These are phyloP conservation scores for Apiospora rasikravindrae DNA, from an alignment of 2,329 filamentous ascomycete species.

Conservation along the genomic window DNA sequence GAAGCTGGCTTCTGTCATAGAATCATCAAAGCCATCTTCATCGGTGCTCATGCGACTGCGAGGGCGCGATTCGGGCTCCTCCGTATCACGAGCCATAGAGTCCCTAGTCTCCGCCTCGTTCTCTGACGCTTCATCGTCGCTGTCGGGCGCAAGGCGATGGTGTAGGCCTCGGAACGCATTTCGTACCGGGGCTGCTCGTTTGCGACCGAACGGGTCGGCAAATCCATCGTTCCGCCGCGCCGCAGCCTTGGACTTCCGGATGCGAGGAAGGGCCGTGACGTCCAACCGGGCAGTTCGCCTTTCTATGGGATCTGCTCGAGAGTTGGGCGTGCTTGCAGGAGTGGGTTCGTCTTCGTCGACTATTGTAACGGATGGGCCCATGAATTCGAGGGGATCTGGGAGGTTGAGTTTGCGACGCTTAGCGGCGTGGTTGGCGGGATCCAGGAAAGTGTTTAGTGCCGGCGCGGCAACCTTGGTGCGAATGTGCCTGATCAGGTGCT, in stretches of 20 bases:
- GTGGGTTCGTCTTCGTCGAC: constrained; percentile 68
- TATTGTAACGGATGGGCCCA: constrained; percentile 39
- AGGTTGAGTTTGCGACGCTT: constrained; percentile 83
- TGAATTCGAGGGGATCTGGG: constrained; percentile 66
- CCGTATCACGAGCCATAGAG: constrained; percentile 75
- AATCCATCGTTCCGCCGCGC: constrained; percentile 67
- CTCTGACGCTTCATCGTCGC: constrained; percentile 82
- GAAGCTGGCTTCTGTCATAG: constrained; percentile 75
- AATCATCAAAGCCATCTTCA: constrained; percentile 64
- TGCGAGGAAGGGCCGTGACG: constrained; percentile 72
- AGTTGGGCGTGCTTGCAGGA: constrained; percentile 69
- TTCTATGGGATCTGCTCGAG: constrained; percentile 66
- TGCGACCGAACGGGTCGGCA: constrained; percentile 69
- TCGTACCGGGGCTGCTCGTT: constrained; percentile 61
- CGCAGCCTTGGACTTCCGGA: constrained; percentile 70
- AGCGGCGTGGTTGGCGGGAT: constrained; percentile 79
- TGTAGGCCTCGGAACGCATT: constrained; percentile 80
- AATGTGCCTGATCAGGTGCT: constrained; percentile 88
- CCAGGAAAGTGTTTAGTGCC: constrained; percentile 78
- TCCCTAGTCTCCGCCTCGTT: constrained; percentile 70
- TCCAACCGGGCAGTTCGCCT: constrained; percentile 62
- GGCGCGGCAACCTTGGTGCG: constrained; percentile 86
- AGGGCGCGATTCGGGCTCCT: constrained; percentile 82
- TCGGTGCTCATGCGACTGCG: constrained; percentile 69
- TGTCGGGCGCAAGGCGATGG: constrained; percentile 75